These are phyloP conservation scores for Miscanthus lutarioriparius DNA, from an alignment of 176 grass and related monocot species.

Conservation along the genomic window DNA sequence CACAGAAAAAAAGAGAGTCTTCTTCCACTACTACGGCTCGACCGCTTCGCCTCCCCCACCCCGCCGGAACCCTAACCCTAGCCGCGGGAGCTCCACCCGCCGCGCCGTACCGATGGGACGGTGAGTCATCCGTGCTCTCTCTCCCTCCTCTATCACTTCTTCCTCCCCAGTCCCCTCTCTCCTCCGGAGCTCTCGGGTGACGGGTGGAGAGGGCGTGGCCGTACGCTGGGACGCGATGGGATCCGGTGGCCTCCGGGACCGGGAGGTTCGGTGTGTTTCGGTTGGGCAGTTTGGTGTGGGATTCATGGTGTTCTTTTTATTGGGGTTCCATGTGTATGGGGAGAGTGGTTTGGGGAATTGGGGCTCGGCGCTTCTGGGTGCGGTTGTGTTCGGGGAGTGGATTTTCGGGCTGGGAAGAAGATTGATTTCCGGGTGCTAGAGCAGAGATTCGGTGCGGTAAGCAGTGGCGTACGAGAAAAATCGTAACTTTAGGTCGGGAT, in stretches of 20 bases:
- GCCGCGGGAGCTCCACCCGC: background rate
- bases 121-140: background rate
- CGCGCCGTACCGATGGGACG: background rate
- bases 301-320: background rate
- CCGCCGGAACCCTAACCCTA: slow-evolving; percentile 40
- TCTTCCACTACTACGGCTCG: too few relatives aligned
- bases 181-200: background rate
- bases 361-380: background rate
- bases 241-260: background rate
- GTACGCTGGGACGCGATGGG: background rate
- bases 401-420: background rate
- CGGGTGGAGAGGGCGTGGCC: background rate
- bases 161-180: background rate
- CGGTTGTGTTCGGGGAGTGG: background rate
- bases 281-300: background rate
- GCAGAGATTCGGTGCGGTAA: background rate
- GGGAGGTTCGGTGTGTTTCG: background rate
- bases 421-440: background rate
- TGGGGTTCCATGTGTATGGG: background rate
- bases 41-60: background rate
- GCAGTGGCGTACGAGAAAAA: background rate
- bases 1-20: background rate
- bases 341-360: background rate
- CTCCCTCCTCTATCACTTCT: too few relatives aligned
- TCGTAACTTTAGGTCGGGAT: background rate